Evolutionary conservation across 306 rosid genomes (phyloP).

Genomic region (Pueraria montana): DNA sequence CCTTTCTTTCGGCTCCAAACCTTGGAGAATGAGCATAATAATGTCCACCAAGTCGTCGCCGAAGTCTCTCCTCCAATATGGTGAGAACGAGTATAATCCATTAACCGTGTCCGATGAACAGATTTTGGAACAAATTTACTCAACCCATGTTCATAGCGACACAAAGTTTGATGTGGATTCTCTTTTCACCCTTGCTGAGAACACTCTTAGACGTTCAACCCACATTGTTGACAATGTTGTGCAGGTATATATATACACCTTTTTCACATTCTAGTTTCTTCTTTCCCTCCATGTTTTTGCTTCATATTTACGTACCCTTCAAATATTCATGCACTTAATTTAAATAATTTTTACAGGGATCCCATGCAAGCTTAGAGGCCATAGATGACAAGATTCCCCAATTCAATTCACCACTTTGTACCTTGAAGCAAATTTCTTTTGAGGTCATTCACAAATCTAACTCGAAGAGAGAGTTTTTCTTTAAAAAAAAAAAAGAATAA

Average conservation of each 20-base stretch:
- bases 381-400: not conserved
- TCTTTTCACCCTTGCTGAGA: no score
- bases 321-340: not conserved
- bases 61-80: not conserved
- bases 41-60: not conserved
- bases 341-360: not conserved
- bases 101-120: slow-evolving; percentile 54
- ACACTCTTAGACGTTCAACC: no score
- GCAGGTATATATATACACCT: not conserved
- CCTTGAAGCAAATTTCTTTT: not conserved
- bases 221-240: no score
- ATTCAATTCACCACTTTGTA: slow-evolving; percentile 18
- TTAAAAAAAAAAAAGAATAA: no score
- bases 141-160: no score
- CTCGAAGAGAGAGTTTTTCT: no score
- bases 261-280: not conserved
- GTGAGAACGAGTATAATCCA: slow-evolving; percentile 36
- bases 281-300: not conserved
- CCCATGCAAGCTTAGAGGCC: slow-evolving; percentile 6
- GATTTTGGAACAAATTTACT: slow-evolving; percentile 48
- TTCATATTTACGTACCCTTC: not conserved
- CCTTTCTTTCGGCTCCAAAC: not conserved
- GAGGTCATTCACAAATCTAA: not conserved
- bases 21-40: not conserved
- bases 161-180: no score